Evolutionary conservation across 2,329 filamentous ascomycete species (phyloP), one percentile per base, ranked within the genome.

Genomic region (Blastomyces silverae): DNA sequence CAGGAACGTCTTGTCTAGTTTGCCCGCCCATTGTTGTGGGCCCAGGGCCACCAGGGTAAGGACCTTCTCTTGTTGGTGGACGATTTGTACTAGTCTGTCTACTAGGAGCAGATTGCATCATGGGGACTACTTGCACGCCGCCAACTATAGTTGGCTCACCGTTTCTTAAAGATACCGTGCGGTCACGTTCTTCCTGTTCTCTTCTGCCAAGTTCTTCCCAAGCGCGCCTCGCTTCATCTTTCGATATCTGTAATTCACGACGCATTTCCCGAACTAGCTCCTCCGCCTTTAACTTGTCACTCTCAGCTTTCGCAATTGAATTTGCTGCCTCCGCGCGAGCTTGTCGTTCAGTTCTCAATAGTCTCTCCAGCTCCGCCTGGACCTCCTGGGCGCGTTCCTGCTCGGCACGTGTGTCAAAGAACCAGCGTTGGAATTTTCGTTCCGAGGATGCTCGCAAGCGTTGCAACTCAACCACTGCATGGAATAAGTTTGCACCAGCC

Each of bases 381-480:
- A 89, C 82, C 77, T 97, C 94, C 69, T 90, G 89, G 61, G 88
- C 84, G 37, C 89, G 87, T 79, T 97, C 94, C 69, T 96, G 86
- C 70, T 97, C 92, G 42, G 88, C 85, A 62, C 92, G 85, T 8
- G 92, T 96, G 75, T 99, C 94, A 71, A 96, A 96, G 78, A 97
- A 97, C 94, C 94, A 99, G 61, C 94, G 86, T 78, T 99, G 94
- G 71, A 99, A 99, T 75, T 97, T 97, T 68, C 94, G 87, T 77
- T 99, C 94, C 0, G 93, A 97, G 64, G 92, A 96, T 48, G 94
- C 94, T 55, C 94, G 89, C 34, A 99, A 82, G 39, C 94, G 88
- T 76, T 99, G 94, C 57, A 99, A 81, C 77, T 99, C 94, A 3
- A 99, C 94, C 0, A 99, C 92, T 11, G 94, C 94, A 75, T 99